Percentiles rank a stretch among this genome's conserved stretches.
Evolutionary conservation across 2,329 filamentous ascomycete genomes (phyloP).

Genomic region (Tolypocladium paradoxum): DNA sequence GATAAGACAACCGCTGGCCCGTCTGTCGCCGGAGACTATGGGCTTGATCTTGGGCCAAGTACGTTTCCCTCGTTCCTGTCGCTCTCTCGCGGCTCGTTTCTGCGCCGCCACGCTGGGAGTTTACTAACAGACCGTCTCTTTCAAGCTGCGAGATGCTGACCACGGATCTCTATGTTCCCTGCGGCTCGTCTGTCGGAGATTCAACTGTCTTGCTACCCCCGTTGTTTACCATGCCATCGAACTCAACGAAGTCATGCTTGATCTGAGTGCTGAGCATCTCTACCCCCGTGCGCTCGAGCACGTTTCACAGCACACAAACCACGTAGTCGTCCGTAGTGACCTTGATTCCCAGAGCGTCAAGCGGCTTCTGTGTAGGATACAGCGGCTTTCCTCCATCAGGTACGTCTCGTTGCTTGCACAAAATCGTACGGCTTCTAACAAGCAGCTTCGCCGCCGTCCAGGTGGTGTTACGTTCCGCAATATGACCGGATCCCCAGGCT

Average conservation of each 20-base stretch:
- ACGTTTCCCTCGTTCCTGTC: not conserved
- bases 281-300: constrained; percentile 23
- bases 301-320: constrained; percentile 26
- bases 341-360: constrained; percentile 26
- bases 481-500: constrained; percentile 14
- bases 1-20: not conserved
- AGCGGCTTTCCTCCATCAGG: constrained; percentile 28
- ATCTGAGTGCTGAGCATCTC: constrained; percentile 17
- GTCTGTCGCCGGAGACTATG: not conserved
- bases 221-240: constrained; percentile 28
- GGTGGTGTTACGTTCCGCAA: constrained; percentile 26
- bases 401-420: constrained; percentile 11
- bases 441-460: constrained; percentile 7
- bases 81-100: not conserved
- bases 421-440: not conserved
- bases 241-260: constrained; percentile 27
- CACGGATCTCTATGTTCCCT: not conserved
- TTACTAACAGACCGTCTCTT: not conserved
- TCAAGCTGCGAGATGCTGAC: not conserved
- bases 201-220: constrained; percentile 23
- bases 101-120: not conserved
- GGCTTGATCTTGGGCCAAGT: not conserved
- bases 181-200: not conserved
- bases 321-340: constrained; percentile 28
- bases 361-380: constrained; percentile 22